phyloP scores from a whole-genome alignment of 2,329 filamentous ascomycete genomes.

The Aureobasidium melanogenum region DNA sequence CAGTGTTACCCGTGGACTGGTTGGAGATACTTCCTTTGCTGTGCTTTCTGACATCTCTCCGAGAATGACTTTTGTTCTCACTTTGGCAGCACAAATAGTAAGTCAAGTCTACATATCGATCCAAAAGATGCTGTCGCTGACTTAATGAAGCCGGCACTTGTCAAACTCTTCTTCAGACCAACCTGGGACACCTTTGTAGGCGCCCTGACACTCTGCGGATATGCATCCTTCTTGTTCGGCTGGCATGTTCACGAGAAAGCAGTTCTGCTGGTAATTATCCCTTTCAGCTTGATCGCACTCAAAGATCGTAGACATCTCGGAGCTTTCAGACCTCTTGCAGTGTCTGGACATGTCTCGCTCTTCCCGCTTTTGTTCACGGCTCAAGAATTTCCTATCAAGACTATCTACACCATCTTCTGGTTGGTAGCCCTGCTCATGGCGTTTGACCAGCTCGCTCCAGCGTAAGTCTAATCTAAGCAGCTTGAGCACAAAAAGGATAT shows the following conservation, averaged over 20 bases:
- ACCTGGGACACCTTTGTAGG: constrained; percentile 87
- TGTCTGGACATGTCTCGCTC: constrained; percentile 88
- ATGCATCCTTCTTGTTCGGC: constrained; percentile 92
- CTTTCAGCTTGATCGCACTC: constrained; percentile 86
- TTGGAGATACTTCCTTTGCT: constrained; percentile 90
- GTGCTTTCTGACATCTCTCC: constrained; percentile 82
- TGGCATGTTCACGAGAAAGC: constrained; percentile 99
- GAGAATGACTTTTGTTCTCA: constrained; percentile 69
- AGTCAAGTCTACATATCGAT: constrained; percentile 14
- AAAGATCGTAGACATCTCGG: constrained; percentile 83
- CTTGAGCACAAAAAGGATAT: constrained; percentile 6
- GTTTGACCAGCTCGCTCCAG: constrained; percentile 82
- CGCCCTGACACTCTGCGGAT: constrained; percentile 84
- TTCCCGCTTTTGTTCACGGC: constrained; percentile 90
- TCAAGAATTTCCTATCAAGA: constrained; percentile 90
- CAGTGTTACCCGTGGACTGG: constrained; percentile 85
- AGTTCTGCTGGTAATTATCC: constrained; percentile 85
- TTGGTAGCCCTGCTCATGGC: constrained; percentile 73
- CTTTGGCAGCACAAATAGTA: constrained; percentile 69
- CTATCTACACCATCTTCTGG: constrained; percentile 87
- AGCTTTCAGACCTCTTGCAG: constrained; percentile 83
- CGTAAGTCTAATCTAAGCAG: constrained; percentile 35
- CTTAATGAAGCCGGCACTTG: constrained; percentile 52
- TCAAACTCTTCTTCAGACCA: constrained; percentile 69
- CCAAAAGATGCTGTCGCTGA: constrained; percentile 1